These are phyloP conservation scores for Acanthamoeba sp. DNA, from an alignment of 208 protist species.

Conservation along the genomic window DNA sequence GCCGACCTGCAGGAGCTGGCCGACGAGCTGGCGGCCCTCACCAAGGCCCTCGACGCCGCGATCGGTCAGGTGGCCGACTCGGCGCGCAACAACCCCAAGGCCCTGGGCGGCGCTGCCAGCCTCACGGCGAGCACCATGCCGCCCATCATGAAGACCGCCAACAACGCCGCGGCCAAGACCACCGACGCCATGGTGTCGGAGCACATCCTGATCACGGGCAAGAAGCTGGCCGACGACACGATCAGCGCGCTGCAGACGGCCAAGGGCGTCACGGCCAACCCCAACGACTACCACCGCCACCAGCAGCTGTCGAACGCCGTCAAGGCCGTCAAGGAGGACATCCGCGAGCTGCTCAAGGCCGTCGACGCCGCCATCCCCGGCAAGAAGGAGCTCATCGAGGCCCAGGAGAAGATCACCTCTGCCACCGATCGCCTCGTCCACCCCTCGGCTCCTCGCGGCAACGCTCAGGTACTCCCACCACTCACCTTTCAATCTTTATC, in stretches of 20 bases:
- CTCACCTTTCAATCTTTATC: too few relatives aligned
- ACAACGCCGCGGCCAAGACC: slow-evolving; percentile 74
- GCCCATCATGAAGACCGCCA: slow-evolving; percentile 72
- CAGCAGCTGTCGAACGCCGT: slow-evolving; percentile 59
- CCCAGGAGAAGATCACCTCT: slow-evolving; percentile 64
- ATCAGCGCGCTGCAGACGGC: slow-evolving; percentile 42
- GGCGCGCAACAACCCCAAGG: slow-evolving; percentile 72
- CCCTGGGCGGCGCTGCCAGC: slow-evolving; percentile 57
- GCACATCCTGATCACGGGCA: slow-evolving; percentile 60
- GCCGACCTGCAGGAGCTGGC: slow-evolving; percentile 74
- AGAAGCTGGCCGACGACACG: slow-evolving; percentile 72
- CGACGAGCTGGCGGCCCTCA: slow-evolving; percentile 57
- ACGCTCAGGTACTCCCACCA: slow-evolving; percentile 51
- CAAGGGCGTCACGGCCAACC: slow-evolving; percentile 68
- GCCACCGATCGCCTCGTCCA: slow-evolving; percentile 55
- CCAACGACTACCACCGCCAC: slow-evolving; percentile 40
- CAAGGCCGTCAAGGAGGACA: slow-evolving; percentile 71
- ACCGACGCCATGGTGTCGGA: slow-evolving; percentile 19
- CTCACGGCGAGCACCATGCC: slow-evolving; percentile 74
- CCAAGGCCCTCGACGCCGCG: slow-evolving; percentile 71
- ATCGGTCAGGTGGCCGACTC: slow-evolving; percentile 62
- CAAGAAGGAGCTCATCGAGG: slow-evolving; percentile 73
- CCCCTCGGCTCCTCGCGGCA: slow-evolving; percentile 17
- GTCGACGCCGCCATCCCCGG: slow-evolving; percentile 72
- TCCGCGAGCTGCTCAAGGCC: slow-evolving; percentile 68